Evolutionary conservation across 768 basidiomycete genomes (phyloP).

Genomic region (Podaxis sp.): DNA sequence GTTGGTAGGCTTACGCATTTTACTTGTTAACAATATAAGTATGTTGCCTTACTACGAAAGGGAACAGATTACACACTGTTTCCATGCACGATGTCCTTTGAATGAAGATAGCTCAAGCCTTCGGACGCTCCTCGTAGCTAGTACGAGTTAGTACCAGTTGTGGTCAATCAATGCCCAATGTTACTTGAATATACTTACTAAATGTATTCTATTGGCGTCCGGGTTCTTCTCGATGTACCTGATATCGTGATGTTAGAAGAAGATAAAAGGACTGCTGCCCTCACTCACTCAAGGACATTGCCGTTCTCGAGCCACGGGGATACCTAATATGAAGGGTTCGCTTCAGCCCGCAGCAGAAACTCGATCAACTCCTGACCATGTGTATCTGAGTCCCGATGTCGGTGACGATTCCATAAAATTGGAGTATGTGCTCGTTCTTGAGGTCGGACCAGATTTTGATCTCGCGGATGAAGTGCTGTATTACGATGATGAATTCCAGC

Average conservation of each 20-base stretch:
- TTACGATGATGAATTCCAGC: neutral
- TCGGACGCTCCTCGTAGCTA: slow-evolving; percentile 2
- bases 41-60: neutral
- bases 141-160: too few species aligned
- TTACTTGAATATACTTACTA: neutral
- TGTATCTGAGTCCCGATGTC: neutral
- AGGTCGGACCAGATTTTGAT: slow-evolving; percentile 1
- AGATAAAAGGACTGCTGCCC: neutral
- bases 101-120: slow-evolving; percentile 1
- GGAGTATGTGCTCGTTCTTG: neutral
- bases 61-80: neutral
- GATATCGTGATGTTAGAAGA: neutral
- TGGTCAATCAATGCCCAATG: neutral
- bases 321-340: neutral
- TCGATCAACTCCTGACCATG: neutral
- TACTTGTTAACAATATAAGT: slow-evolving; percentile 2
- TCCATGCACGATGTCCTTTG: neutral
- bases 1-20: neutral
- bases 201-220: neutral
- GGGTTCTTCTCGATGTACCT: neutral
- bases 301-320: slow-evolving; percentile 1
- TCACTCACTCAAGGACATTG: neutral
- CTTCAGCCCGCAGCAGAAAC: neutral
- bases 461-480: neutral
- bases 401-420: neutral